Evolutionary conservation across 371 early-diverging fungal species (phyloP).

Genomic region (Neoconidiobolus thromboides): DNA sequence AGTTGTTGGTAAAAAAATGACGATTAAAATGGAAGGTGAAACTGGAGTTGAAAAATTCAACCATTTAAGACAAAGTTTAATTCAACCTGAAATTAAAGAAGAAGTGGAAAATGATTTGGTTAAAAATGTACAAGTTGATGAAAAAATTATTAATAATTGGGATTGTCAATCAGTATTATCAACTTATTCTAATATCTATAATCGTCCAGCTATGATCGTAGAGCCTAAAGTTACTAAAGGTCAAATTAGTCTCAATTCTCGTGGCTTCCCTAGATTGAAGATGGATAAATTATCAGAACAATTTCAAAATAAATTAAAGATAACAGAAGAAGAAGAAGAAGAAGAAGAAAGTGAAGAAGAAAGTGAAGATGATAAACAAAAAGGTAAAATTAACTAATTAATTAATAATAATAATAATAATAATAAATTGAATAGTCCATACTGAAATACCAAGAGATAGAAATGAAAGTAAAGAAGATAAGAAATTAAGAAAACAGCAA

Average conservation of each 20-base stretch:
- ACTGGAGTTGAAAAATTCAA: constrained; percentile 39
- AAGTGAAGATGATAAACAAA: constrained; percentile 15
- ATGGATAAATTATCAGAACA: constrained; percentile 14
- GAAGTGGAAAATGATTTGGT: constrained; percentile 12
- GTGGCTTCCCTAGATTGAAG: constrained; percentile 34
- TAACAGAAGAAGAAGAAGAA: constrained; percentile 17
- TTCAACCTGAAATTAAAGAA: constrained; percentile 11
- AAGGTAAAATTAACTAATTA: not conserved
- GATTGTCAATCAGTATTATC: constrained; percentile 62
- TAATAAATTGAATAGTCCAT: not conserved
- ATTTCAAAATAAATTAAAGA: too few relatives aligned
- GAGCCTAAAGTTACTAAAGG: constrained; percentile 21
- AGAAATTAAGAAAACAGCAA: constrained; percentile 65
- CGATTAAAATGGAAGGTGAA: constrained; percentile 40
- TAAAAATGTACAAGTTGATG: too few relatives aligned
- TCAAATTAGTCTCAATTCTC: constrained; percentile 29
- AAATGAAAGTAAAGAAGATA: constrained; percentile 68
- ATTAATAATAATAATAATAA: too few relatives aligned
- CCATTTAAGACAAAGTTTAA: constrained; percentile 39
- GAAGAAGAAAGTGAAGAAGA: constrained; percentile 24
- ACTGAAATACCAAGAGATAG: constrained; percentile 28
- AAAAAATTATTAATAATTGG: constrained; percentile 21
- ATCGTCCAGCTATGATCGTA: constrained; percentile 55
- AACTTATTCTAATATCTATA: constrained; percentile 69
- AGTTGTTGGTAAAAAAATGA: constrained; percentile 50